Percentiles rank a stretch among this genome's conserved stretches.
Conservation (phyloP, 371 early-diverging fungal genomes). For the Rhizopus arrhizus region DNA sequence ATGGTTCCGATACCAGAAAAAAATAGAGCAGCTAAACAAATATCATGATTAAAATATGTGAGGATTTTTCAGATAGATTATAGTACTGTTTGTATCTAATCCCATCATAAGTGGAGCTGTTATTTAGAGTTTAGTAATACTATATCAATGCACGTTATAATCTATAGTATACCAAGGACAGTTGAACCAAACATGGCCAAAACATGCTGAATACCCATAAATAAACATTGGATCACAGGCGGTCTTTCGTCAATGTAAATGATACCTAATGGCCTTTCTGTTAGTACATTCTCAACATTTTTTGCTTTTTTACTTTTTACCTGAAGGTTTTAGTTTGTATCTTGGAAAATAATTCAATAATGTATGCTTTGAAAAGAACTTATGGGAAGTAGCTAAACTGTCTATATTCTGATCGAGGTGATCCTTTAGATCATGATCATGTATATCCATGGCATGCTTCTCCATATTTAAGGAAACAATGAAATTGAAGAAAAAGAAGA, state of each 20-base stretch:
- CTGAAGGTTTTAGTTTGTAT: constrained; percentile 26
- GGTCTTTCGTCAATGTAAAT: constrained; percentile 56
- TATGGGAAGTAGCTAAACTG: constrained; percentile 18
- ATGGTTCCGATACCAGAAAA: constrained; percentile 64
- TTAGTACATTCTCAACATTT: background rate
- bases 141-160: background rate
- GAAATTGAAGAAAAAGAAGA: too few species aligned
- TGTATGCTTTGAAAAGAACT: constrained; percentile 26
- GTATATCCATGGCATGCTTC: background rate
- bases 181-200: constrained; percentile 67
- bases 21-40: constrained; percentile 50
- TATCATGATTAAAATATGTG: background rate
- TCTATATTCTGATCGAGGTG: background rate
- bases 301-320: constrained; percentile 9
- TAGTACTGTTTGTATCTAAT: constrained; percentile 56
- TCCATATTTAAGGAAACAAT: background rate
- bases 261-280: constrained; percentile 25
- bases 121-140: background rate
- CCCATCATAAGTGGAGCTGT: constrained; percentile 56
- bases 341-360: constrained; percentile 26
- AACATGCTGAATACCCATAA: constrained; percentile 60
- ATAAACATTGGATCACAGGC: constrained; percentile 34
- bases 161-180: constrained; percentile 34
- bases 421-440: background rate
- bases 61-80: background rate